Evolutionary conservation across 805 yeast species (phyloP).

Genomic region (Allodekkera sacchari): DNA sequence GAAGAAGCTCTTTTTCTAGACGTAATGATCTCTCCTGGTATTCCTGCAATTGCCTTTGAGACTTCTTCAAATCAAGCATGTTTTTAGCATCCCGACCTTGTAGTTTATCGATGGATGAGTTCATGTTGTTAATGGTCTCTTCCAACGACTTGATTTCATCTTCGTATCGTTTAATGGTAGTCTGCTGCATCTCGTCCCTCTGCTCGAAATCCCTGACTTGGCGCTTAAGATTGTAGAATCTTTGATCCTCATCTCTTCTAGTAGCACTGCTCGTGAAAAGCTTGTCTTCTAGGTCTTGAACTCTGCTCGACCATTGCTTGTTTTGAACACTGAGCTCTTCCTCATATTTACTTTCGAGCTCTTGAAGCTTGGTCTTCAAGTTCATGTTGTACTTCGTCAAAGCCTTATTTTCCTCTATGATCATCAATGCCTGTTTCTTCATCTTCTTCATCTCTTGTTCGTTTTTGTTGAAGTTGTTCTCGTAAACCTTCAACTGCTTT

Average conservation of each 20-base stretch:
- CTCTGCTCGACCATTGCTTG: conserved; percentile 51
- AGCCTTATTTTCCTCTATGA: conserved; percentile 61
- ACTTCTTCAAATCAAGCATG: conserved; percentile 33
- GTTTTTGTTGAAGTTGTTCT: conserved; percentile 13
- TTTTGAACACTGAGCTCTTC: conserved; percentile 43
- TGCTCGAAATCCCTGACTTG: conserved; percentile 44
- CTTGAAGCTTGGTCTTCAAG: conserved; percentile 35
- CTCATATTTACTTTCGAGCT: conserved; percentile 39
- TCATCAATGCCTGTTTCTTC: conserved; percentile 46
- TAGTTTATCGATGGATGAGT: conserved; percentile 32
- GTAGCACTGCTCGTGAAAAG: conserved; percentile 38
- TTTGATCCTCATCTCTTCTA: conserved; percentile 45
- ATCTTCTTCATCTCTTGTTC: conserved; percentile 24
- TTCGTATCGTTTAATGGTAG: conserved; percentile 42
- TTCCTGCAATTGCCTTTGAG: conserved; percentile 49
- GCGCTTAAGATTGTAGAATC: conserved; percentile 41
- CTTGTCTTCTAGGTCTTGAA: conserved; percentile 43
- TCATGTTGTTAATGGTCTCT: conserved; percentile 38
- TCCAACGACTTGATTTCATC: conserved; percentile 53
- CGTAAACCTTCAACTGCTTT: conserved; percentile 18
- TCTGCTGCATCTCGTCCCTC: conserved; percentile 42
- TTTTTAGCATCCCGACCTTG: conserved; percentile 38
- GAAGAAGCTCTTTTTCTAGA: conserved; percentile 49
- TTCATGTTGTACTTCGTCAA: conserved; percentile 47
- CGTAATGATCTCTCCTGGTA: conserved; percentile 43